Conservation (phyloP, 1,284 basidiomycete genomes). For the Cerioporus squamosus region DNA sequence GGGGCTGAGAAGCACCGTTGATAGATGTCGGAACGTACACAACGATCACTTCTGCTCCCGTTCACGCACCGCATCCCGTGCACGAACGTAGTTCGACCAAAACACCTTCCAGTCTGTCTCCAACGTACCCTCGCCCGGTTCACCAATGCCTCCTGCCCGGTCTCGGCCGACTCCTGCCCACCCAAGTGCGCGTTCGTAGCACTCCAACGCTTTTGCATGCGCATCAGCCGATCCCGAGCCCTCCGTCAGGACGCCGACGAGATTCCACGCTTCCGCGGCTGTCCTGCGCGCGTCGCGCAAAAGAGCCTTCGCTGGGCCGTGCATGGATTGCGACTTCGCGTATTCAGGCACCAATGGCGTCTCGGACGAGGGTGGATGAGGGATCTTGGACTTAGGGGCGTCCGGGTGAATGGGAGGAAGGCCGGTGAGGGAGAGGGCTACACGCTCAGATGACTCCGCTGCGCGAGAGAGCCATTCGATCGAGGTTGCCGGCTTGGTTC, state of each 20-base stretch:
- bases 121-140: conserved; percentile 53
- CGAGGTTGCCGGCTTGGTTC: conserved; percentile 46
- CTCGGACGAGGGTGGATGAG: conserved; percentile 49
- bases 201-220: conserved; percentile 49
- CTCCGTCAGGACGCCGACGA: conserved; percentile 55
- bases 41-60: conserved; percentile 11
- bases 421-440: conserved; percentile 60
- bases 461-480: conserved; percentile 64
- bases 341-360: conserved; percentile 49
- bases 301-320: conserved; percentile 58
- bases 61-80: conserved; percentile 33
- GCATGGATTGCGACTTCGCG: conserved; percentile 51
- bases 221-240: conserved; percentile 37
- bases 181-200: conserved; percentile 63
- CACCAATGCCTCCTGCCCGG: conserved; percentile 38
- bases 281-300: conserved; percentile 73
- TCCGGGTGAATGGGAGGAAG: conserved; percentile 42
- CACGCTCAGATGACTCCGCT: conserved; percentile 68
- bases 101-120: conserved; percentile 61
- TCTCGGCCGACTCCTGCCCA: conserved; percentile 59
- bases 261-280: conserved; percentile 70
- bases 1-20: neutral
- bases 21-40: neutral
- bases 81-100: conserved; percentile 54
- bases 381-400: conserved; percentile 41